Evolutionary conservation across 768 basidiomycete species (phyloP).

Genomic region (Mycena venus): DNA sequence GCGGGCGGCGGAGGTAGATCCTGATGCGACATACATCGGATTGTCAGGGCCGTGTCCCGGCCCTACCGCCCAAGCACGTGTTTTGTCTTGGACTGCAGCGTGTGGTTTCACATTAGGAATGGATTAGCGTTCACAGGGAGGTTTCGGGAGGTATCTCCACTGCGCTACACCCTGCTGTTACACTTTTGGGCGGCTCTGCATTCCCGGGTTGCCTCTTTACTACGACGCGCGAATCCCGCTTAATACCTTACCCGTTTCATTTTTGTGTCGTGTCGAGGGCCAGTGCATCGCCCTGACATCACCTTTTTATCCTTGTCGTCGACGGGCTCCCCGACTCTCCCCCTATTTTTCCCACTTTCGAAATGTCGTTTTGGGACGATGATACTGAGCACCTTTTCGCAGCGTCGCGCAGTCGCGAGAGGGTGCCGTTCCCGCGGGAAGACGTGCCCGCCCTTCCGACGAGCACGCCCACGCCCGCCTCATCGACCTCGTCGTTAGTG

Average conservation of each 20-base stretch:
- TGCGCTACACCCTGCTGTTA: too few species aligned
- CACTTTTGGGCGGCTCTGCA: too few species aligned
- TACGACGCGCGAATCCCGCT: background rate
- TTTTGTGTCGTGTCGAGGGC: too few species aligned
- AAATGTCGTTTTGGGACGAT: background rate
- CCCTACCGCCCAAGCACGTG: background rate
- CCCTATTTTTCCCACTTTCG: background rate
- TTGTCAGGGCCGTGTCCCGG: background rate
- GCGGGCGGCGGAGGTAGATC: background rate
- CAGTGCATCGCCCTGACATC: background rate
- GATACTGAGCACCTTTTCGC: background rate
- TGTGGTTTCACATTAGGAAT: background rate
- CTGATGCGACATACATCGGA: background rate
- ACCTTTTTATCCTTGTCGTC: background rate
- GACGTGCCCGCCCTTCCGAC: conserved; percentile 23
- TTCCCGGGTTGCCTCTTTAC: too few species aligned
- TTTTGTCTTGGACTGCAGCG: background rate
- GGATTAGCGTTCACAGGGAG: too few species aligned
- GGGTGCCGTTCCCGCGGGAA: conserved; percentile 20
- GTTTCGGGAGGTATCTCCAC: too few species aligned
- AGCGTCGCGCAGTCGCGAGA: conserved; percentile 32
- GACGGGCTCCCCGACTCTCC: background rate
- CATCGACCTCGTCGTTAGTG: background rate
- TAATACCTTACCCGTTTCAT: background rate
- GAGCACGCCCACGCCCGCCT: background rate